Base-by-base conservation (phyloP, 1,139 yeast species). In the Lodderomyces parapsilosis region DNA sequence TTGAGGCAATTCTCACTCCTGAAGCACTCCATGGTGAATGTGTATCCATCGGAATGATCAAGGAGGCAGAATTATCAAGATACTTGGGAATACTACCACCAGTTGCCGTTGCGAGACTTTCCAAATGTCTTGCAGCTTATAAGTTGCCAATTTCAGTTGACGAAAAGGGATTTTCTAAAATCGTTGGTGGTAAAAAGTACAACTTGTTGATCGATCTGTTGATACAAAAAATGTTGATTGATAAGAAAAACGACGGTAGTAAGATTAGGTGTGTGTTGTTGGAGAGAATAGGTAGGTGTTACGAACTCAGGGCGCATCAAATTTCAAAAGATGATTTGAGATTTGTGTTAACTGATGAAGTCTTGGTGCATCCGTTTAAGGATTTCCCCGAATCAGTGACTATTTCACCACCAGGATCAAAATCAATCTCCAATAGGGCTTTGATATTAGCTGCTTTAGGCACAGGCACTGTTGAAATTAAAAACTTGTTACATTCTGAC, bases 1-100 rank as follows among this genome's bases (percentile, higher is more conserved):
- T 86, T 54, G 99, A 93, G 69, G 99, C 99, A 13, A 81, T 94
- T 28, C 75, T 93, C 51, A 90, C 98, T 4, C 99, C 99, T 7
- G 90, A 91, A 62, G 94, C 96, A 15, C 76, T 93, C 39, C 99
- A 93, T 56, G 99, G 99, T 48, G 99, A 93, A 65, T 93, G 99
- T 75, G 99, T 93, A 15, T 78, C 98, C 8, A 78, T 93, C 49
- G 99, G 99, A 50, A 87, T 91, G 81, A 83, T 94, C 35, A 78
- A 83, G 56, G 99, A 93, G 65, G 99, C 98, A 2, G 99, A 93
- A 65, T 75, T 93, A 50, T 78, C 97, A 19, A 81, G 99, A 59
- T 89, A 87, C 63, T 73, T 88, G 59, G 98, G 98, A 17, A 78
- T 89, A 42, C 71, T 93, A 52, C 80, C 95, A 1, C 94, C 98